Percentiles rank a stretch among this genome's conserved stretches.
Conservation (phyloP, 148 eudicot species). For the Arbutus unedo region DNA sequence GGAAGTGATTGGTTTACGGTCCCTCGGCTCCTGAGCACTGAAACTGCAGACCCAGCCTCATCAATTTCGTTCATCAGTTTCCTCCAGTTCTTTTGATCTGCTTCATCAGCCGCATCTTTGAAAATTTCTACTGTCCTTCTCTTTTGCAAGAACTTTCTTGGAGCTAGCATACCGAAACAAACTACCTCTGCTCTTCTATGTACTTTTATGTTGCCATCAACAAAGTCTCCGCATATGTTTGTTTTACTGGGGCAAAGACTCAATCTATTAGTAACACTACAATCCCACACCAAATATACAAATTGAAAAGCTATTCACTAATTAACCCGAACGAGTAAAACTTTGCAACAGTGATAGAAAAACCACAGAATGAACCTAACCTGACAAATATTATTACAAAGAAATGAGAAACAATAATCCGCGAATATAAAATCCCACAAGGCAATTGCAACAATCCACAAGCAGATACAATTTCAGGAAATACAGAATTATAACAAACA, state of each 20-base stretch:
- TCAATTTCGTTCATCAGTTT: slow-evolving; percentile 79
- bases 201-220: slow-evolving; percentile 38
- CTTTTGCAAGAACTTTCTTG: slow-evolving; percentile 90
- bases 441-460: not conserved
- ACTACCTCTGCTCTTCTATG: slow-evolving; percentile 56
- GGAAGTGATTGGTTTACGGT: slow-evolving; percentile 60
- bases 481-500: not conserved
- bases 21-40: slow-evolving; percentile 60
- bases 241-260: slow-evolving; percentile 45
- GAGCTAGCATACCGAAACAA: slow-evolving; percentile 79
- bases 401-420: not conserved
- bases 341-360: not conserved
- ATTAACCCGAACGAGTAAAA: not conserved
- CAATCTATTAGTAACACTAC: not conserved
- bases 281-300: not conserved
- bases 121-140: slow-evolving; percentile 70
- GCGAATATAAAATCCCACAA: not conserved
- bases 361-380: not conserved
- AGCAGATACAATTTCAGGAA: not conserved
- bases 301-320: not conserved
- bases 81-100: slow-evolving; percentile 83
- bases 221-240: slow-evolving; percentile 26
- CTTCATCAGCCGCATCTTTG: slow-evolving; percentile 76
- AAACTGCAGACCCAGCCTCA: slow-evolving; percentile 73
- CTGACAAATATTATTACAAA: not conserved